These are phyloP conservation scores for Heritiera fomes DNA, from an alignment of 345 rosid species.

Conservation along the genomic window DNA sequence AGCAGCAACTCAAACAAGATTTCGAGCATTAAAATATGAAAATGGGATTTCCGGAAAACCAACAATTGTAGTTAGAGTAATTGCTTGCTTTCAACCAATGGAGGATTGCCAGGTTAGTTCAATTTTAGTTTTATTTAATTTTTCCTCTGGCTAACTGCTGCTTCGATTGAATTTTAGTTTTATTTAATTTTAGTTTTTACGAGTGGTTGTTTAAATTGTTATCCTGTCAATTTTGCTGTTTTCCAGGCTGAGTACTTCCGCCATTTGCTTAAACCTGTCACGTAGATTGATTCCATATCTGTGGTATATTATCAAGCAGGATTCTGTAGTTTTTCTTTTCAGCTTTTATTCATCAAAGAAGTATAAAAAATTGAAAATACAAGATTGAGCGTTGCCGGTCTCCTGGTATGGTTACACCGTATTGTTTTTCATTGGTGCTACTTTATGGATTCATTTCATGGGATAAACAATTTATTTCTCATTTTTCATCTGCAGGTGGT, in stretches of 20 bases:
- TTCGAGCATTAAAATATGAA: conserved; percentile 88
- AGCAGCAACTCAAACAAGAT: conserved; percentile 92
- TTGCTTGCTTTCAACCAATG: conserved; percentile 96
- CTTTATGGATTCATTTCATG: not conserved
- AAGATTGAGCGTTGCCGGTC: conserved; percentile 33
- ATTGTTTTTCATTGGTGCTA: conserved; percentile 13
- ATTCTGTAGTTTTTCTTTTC: conserved; percentile 42
- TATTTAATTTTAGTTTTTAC: not conserved
- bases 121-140: not conserved
- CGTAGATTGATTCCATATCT: conserved; percentile 59
- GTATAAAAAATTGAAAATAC: conserved; percentile 39
- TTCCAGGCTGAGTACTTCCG: conserved; percentile 96
- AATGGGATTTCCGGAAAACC: conserved; percentile 80
- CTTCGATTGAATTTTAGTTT: not conserved
- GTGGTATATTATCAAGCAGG: conserved; percentile 47
- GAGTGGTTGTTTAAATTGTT: conserved; percentile 3
- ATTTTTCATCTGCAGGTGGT: conserved; percentile 30
- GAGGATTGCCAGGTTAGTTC: conserved; percentile 92
- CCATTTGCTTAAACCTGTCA: conserved; percentile 95
- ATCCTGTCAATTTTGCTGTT: conserved; percentile 25
- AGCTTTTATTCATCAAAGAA: conserved; percentile 38
- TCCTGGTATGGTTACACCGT: conserved; percentile 41
- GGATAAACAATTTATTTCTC: conserved; percentile 11
- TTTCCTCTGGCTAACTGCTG: not conserved
- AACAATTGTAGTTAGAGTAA: conserved; percentile 81